phyloP scores from a whole-genome alignment of 805 yeast genomes.

The Cyberlindnera mycetangii region DNA sequence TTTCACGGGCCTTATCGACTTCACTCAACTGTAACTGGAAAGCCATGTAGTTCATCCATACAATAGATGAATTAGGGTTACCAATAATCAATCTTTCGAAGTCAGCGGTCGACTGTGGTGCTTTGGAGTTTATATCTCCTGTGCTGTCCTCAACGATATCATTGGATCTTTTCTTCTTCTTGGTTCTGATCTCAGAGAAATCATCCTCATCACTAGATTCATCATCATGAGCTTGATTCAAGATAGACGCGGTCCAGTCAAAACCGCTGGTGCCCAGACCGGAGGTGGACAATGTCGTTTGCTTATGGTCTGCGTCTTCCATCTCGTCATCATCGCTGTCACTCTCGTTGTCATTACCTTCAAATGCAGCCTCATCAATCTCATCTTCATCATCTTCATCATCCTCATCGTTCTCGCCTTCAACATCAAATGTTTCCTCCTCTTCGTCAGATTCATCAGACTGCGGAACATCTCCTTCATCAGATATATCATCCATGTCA shows the following conservation, averaged over 20 bases:
- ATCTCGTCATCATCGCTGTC: conserved; percentile 19
- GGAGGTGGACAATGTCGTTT: conserved; percentile 23
- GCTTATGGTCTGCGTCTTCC: conserved; percentile 24
- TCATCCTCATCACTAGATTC: conserved; percentile 51
- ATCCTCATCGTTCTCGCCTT: conserved; percentile 22
- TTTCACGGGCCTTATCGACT: conserved; percentile 88
- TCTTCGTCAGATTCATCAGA: conserved; percentile 23
- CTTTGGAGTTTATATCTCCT: conserved; percentile 74
- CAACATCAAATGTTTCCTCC: conserved; percentile 22
- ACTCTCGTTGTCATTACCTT: conserved; percentile 26
- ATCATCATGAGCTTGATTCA: conserved; percentile 73
- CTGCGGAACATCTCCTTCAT: conserved; percentile 23
- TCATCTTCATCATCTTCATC: conserved; percentile 23
- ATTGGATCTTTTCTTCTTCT: conserved; percentile 41
- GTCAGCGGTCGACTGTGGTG: conserved; percentile 89
- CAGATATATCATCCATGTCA: conserved; percentile 33
- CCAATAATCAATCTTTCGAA: conserved; percentile 91
- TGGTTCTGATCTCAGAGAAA: conserved; percentile 41
- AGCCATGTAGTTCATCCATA: conserved; percentile 99
- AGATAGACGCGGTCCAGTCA: conserved; percentile 91
- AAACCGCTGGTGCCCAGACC: conserved; percentile 78
- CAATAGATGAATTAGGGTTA: conserved; percentile 86
- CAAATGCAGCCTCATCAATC: conserved; percentile 30
- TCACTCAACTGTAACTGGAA: conserved; percentile 95
- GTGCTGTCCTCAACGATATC: conserved; percentile 71